Base-by-base conservation (phyloP, 768 basidiomycete genomes). In the Boletus edulis region DNA sequence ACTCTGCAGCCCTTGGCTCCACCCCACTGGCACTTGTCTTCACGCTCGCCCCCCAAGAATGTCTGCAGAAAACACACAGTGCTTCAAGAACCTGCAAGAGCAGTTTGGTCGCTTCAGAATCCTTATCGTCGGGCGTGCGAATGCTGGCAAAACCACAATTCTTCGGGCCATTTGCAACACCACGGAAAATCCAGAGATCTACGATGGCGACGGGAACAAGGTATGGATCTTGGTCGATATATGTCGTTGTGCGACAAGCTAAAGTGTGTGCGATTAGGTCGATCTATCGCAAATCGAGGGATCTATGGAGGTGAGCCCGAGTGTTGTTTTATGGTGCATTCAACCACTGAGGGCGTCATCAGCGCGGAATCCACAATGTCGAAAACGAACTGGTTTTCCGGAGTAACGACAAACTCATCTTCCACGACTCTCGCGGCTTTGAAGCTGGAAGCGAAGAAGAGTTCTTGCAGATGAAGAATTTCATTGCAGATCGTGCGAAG, bases 101-200 rank as follows among this genome's bases (percentile, higher is more conserved):
- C 2, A 20, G 17, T 39, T 39, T n/a, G 38, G 38, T n/a, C 38
- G 15, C 3, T 39, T 39, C n/a, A 39, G 38, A n/a, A 40, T 40
- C 40, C 40, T 40, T 12, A 46, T 56, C 17, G 14, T 56, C 8
- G 55, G 46, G 29, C 45, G 52, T 15, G 55, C 52, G 8, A 56
- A 54, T 11, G 45, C 55, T 12, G 55, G 52, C 22, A 54, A 54
- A 24, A 54, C 45, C 13, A 56, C 46, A 2, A 29, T 55, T 24
- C 55, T 56, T 18, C 45, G 6, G 39, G 18, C 14, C 20, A 57
- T 57, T 22, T 59, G 47, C 13, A 24, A 52, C 34, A 12, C 52
- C 6, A 48, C 46, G 9, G 55, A 56, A 24, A 31, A 35, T 1
- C 56, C 54, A n/a, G 56, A 57, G 32, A 41, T 57, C 46, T 57